Evolutionary conservation across 1,284 basidiomycete genomes (phyloP).

Genomic region (Coniophora puteana): DNA sequence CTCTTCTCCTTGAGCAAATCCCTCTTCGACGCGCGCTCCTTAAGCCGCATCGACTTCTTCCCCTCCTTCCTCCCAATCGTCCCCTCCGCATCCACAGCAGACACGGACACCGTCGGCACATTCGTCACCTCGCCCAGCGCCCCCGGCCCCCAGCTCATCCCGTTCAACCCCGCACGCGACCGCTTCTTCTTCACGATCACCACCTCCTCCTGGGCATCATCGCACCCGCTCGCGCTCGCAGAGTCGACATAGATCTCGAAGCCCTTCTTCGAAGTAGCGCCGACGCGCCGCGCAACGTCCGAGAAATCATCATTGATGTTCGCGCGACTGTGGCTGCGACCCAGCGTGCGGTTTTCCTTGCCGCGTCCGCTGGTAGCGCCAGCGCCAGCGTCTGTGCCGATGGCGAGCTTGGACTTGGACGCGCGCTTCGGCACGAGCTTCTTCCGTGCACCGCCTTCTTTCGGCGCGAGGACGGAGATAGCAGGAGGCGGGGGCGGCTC

Average conservation of each 20-base stretch:
- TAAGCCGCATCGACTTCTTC: constrained; percentile 23
- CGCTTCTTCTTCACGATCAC: constrained; percentile 79
- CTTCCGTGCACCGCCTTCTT: constrained; percentile 33
- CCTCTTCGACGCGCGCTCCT: constrained; percentile 18
- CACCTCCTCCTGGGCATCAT: constrained; percentile 65
- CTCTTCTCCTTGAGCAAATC: constrained; percentile 33
- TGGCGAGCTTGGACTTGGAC: constrained; percentile 64
- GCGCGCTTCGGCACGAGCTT: constrained; percentile 73
- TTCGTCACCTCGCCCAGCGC: constrained; percentile 60
- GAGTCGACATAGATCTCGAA: constrained; percentile 77
- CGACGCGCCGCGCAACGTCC: constrained; percentile 59
- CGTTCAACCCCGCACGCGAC: constrained; percentile 57
- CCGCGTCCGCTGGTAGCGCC: no score
- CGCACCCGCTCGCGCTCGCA: no score
- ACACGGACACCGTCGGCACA: constrained; percentile 32
- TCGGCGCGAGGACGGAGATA: constrained; percentile 30
- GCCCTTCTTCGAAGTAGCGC: constrained; percentile 31
- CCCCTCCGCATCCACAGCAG: constrained; percentile 25
- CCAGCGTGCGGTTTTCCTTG: no score
- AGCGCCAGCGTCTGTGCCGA: no score
- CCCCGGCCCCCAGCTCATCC: constrained; percentile 54
- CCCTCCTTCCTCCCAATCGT: constrained; percentile 32
- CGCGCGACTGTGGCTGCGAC: constrained; percentile 43
- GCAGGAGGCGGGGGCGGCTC: constrained; percentile 20
- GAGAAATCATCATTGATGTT: constrained; percentile 56